Evolutionary conservation across 805 yeast genomes (phyloP), one percentile per base, ranked within the genome.

Genomic region (Saccharomycopsis sp.): DNA sequence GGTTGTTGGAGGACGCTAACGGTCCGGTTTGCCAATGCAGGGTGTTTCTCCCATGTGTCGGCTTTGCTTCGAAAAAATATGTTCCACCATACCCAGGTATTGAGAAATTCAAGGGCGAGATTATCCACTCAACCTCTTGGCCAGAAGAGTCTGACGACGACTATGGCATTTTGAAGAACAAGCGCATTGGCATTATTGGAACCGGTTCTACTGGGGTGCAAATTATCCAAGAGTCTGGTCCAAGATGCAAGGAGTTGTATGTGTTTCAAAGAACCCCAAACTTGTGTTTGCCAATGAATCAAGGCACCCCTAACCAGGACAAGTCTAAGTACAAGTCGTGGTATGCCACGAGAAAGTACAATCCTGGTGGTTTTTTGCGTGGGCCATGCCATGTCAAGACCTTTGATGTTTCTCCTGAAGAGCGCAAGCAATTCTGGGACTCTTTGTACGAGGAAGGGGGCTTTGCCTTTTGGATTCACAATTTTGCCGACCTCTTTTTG

Each of bases 381-480:
- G 19, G 9, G 10, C 13, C 6, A 4, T 36, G 30, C 21, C 18
- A 3, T 10, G 43, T 42, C 27, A 39, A 51, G 7, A 45, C 52
- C 8, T 37, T 44, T 38, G 52, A 49, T 22, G 45, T 37, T 34
- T 21, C 51, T 18, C 46, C 49, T 12, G 51, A 50, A 41, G 49
- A 47, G 17, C 31, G 48, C 13, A 39, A 43, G 36, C 39, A 31
- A 12, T 36, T 48, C 39, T 56, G 39, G 26, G 47, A 53, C n/a
- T 32, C 39, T 18, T 23, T 38, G 34, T 57, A 43, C 43, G 49
- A 51, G 12, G 32, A 38, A 10, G 60, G 60, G 16, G 60, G 61
- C 4, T 57, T 57, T 42, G 23, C 30, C 7, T 53, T 53, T 44
- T 57, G 61, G 61, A 45, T 49, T 10, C 51, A 48, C n/a, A 53